These are phyloP conservation scores for Fusarium pininemorale DNA, from an alignment of 2,329 filamentous ascomycete species.

Conservation along the genomic window DNA sequence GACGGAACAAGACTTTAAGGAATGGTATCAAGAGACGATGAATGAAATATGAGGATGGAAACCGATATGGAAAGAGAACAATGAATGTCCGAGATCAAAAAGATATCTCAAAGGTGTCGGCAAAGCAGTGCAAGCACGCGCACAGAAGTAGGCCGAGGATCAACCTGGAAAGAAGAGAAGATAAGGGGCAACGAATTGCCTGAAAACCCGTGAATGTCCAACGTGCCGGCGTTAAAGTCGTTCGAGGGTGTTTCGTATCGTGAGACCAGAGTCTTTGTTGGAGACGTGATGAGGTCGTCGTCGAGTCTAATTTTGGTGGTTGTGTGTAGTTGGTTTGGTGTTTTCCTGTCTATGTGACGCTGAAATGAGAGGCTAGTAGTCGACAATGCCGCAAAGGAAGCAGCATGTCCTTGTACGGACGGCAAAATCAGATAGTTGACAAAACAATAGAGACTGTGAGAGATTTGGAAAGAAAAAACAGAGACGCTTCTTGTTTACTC, in stretches of 20 bases:
- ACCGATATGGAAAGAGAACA: slow-evolving; percentile 20
- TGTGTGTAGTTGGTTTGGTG: slow-evolving; percentile 11
- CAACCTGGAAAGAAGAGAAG: slow-evolving; percentile 59
- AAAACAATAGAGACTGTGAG: slow-evolving; percentile 19
- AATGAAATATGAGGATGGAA: slow-evolving; percentile 1
- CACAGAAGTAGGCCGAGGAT: slow-evolving; percentile 61
- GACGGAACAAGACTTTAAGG: slow-evolving; percentile 20
- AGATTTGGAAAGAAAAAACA: slow-evolving; percentile 23
- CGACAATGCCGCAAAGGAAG: slow-evolving; percentile 40
- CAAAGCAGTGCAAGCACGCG: slow-evolving; percentile 43
- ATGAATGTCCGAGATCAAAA: slow-evolving; percentile 31
- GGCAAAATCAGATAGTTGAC: slow-evolving; percentile 17
- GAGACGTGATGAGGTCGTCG: slow-evolving; percentile 15
- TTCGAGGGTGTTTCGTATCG: slow-evolving; percentile 21
- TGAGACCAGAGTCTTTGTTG: slow-evolving; percentile 11
- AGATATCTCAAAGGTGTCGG: slow-evolving; percentile 34
- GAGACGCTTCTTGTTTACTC: slow-evolving; percentile 32
- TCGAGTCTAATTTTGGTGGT: slow-evolving; percentile 16
- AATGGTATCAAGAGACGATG: slow-evolving; percentile 40
- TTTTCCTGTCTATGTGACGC: slow-evolving; percentile 34
- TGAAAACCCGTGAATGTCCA: slow-evolving; percentile 36
- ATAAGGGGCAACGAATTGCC: slow-evolving; percentile 38
- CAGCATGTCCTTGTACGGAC: slow-evolving; percentile 39
- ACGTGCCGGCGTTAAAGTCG: slow-evolving; percentile 37
- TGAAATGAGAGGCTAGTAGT: slow-evolving; percentile 38